A percentile compares a stretch with the other conserved stretches of the same genome.
Evolutionary conservation across 139 green algal genomes (phyloP).

Genomic region (Dunaliella sp.): DNA sequence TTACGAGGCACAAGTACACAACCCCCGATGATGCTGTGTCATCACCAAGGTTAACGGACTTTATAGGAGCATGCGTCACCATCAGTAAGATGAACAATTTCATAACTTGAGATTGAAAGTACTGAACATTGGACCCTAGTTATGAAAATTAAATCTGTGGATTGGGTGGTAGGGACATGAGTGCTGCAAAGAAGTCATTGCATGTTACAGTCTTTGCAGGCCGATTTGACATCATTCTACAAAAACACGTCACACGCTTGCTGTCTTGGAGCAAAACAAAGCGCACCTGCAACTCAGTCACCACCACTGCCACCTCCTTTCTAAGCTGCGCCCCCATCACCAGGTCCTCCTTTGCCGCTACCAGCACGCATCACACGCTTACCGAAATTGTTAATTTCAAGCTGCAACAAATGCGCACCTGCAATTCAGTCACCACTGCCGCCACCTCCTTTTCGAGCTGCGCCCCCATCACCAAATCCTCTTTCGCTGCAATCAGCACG

Average conservation of each 20-base stretch:
- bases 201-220: neutral
- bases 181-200: neutral
- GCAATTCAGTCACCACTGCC: slow-evolving; percentile 7
- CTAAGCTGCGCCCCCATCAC: slow-evolving; percentile 37
- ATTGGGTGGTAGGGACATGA: neutral
- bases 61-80: no score
- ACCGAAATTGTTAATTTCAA: no score
- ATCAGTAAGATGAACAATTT: no score
- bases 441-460: slow-evolving; percentile 14
- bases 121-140: no score
- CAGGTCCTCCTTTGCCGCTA: slow-evolving; percentile 60
- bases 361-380: slow-evolving; percentile 67
- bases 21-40: no score
- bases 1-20: no score
- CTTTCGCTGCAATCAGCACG: slow-evolving; percentile 57
- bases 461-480: slow-evolving; percentile 47
- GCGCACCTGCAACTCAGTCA: slow-evolving; percentile 15
- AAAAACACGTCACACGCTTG: no score
- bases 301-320: neutral
- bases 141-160: no score
- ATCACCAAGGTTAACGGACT: no score
- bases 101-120: no score
- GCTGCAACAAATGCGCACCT: no score
- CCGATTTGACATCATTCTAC: neutral
- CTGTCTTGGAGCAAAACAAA: no score